Conservation (phyloP, 768 basidiomycete genomes). For the Pisolithus sp. region DNA sequence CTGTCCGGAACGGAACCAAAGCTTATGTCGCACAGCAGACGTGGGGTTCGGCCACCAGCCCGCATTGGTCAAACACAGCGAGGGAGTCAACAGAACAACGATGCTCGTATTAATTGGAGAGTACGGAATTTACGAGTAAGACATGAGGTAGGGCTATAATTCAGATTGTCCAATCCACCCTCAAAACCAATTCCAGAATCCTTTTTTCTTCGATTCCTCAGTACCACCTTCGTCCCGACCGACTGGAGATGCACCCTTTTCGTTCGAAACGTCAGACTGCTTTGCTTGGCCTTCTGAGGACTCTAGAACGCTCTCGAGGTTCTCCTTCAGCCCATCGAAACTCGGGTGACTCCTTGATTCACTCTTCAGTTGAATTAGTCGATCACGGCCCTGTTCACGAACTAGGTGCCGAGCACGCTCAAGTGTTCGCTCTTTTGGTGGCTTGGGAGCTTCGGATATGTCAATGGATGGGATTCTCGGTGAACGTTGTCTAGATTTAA, state of each 20-base stretch:
- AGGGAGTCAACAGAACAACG: too few relatives aligned
- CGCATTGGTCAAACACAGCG: too few relatives aligned
- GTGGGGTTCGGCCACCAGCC: too few relatives aligned
- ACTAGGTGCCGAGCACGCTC: neutral
- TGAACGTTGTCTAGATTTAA: neutral
- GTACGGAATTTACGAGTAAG: neutral
- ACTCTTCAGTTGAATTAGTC: neutral
- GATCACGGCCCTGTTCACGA: neutral
- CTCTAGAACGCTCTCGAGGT: conserved; percentile 14
- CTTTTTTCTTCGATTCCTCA: neutral
- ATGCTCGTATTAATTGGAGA: neutral
- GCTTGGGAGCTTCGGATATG: neutral
- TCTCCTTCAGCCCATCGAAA: conserved; percentile 17
- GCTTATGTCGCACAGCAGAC: too few relatives aligned
- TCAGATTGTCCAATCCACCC: neutral
- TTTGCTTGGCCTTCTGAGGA: neutral
- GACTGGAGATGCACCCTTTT: neutral
- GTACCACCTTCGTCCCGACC: neutral
- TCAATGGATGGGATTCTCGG: neutral
- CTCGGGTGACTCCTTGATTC: neutral
- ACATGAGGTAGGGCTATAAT: neutral
- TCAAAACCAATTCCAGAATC: conserved; percentile 6
- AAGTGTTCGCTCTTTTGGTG: neutral
- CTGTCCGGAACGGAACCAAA: conserved; percentile 5
- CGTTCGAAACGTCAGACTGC: neutral